Evolutionary conservation across 306 rosid species (phyloP), one percentile per base, ranked within the genome.

Genomic region (Sphenostylis stenocarpa): DNA sequence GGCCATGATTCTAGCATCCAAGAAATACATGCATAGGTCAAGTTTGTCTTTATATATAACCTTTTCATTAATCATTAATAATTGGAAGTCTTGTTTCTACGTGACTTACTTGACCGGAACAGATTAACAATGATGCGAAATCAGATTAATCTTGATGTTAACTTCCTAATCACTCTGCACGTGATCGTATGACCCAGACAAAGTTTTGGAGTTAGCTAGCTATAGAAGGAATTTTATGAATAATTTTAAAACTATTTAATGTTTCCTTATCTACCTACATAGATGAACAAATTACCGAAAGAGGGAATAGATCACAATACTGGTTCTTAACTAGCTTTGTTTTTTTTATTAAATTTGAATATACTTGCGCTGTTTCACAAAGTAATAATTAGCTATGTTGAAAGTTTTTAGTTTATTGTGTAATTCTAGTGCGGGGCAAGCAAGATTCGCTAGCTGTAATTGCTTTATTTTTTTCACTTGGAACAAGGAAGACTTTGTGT

Each of bases 391-490:
- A 48, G 19, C 11, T 34, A 53, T 28, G 38, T 23, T 38, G 43
- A 72, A 39, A 24, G 44, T 60, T 11, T 16, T 5, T 38, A n/a
- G 21, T 75, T 60, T 47, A 53, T 38, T 19, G 72, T 67, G 72
- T 16, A 57, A 64, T 81, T 60, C 58, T 48, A 64, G 86, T 77
- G 87, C 79, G 81, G 65, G 69, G 75, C 14, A 4, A 8, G 63
- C 70, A 78, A 88, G 96, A 87, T 81, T 89, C 82, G 78, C 71
- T 73, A 57, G 85, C 87, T 80, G 82, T 60, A 82, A 67, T 51
- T 23, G 80, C 66, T 43, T 67, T 55, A 47, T 70, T 77, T 68
- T 78, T 89, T 78, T 89, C 86, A 77, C 89, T 60, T 7, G 12
- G 83, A 84, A 81, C 78, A 82, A 88, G 84, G 70, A 83, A 81